Evolutionary conservation across 2,329 filamentous ascomycete species (phyloP), one percentile per base, ranked within the genome.

Genomic region (Parasarocladium wereldwijsianum): DNA sequence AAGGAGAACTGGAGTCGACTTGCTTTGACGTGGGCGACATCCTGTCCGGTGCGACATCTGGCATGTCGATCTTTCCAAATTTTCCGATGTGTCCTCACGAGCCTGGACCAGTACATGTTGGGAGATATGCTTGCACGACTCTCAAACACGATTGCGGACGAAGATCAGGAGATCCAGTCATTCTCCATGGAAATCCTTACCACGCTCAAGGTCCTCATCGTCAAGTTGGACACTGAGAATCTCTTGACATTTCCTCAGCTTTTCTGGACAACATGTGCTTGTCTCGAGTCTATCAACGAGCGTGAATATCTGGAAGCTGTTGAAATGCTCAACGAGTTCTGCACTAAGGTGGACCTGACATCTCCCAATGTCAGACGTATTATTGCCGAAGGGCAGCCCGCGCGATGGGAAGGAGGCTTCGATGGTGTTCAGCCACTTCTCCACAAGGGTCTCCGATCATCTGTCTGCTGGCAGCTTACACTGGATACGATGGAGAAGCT

Each of bases 111-210:
- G 41, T 66, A 76, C 34, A 98, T 96, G 87, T 67, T 98, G 11
- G 85, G 84, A 3, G 90, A 98, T 45, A 98, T 98, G 85, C 71
- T 98, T 14, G 86, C 82, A 9, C 70, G 92, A 26, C 63, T 98
- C 18, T 96, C 87, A 2, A 98, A 96, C 50, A 98, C 90, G 0
- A 90, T 98, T 43, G 86, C 92, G 0, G 87, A 96, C 39, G 85
- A 94, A 41, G 84, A 93, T 44, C 70, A 76, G 0, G 87, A 96
- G 54, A 93, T 94, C 32, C 84, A 94, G 45, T 87, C 85, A 0
- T 98, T 98, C 45, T 92, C 90, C 0, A 87, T 96, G 77, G 92
- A 98, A 49, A 96, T 98, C 34, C 55, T 98, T 31, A 94, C 86
- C 0, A 98, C 92, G 0, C 54, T 98, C 30, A 86, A 92, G 46